phyloP scores from a whole-genome alignment of 129 eudicot species.

The Centella asiatica region DNA sequence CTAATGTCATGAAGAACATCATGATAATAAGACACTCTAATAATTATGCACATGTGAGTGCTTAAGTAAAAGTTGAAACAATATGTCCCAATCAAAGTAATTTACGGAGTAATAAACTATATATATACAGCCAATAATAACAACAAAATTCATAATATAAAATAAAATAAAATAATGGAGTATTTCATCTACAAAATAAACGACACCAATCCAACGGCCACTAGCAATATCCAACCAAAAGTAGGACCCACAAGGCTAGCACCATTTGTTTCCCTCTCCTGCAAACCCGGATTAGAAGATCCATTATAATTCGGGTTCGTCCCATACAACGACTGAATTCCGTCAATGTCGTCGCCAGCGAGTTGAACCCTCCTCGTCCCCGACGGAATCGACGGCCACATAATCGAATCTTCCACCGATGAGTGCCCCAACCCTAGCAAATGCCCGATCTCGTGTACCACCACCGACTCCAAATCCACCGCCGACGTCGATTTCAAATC shows the following conservation, averaged over 20 bases:
- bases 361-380: constrained; percentile 57
- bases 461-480: constrained; percentile 64
- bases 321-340: constrained; percentile 65
- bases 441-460: constrained; percentile 76
- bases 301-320: constrained; percentile 13
- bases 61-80: no score
- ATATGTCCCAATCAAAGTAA: no score
- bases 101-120: no score
- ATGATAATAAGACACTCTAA: no score
- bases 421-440: constrained; percentile 61
- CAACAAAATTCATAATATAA: no score
- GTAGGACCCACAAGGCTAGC: not conserved
- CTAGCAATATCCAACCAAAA: not conserved
- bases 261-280: not conserved
- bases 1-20: no score
- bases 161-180: no score
- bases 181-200: not conserved
- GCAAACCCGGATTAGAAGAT: not conserved
- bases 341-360: constrained; percentile 42
- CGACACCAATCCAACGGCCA: not conserved
- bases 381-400: constrained; percentile 58
- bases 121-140: no score
- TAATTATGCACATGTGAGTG: no score
- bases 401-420: constrained; percentile 42
- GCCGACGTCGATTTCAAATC: constrained; percentile 25